Evolutionary conservation across 257 asterid species (phyloP).

Genomic region (Solanum gracilifrons): DNA sequence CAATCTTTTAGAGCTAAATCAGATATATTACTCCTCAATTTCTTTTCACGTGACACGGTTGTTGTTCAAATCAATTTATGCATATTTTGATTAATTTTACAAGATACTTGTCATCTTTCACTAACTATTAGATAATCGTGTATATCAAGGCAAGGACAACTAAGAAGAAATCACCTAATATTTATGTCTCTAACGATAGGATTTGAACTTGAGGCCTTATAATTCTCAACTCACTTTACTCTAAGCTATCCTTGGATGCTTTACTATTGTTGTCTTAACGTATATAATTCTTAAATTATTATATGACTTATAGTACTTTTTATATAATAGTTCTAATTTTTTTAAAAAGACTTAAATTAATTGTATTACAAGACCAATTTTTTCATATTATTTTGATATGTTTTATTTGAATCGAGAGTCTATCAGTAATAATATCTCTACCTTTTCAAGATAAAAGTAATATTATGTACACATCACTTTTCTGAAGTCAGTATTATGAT

Average conservation of each 20-base stretch:
- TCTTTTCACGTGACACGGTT: not conserved
- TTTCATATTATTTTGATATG: not conserved
- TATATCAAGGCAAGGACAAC: not conserved
- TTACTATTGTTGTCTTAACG: not conserved
- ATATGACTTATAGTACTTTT: not conserved
- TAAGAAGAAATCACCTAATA: not conserved
- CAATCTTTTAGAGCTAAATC: not conserved
- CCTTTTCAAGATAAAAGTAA: not conserved
- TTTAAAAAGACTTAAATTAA: not conserved
- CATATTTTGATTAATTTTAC: not conserved
- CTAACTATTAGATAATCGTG: not conserved
- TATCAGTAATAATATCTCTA: not conserved
- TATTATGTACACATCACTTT: accelerated
- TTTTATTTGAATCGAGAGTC: not conserved
- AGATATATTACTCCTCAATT: not conserved
- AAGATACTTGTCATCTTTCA: not conserved
- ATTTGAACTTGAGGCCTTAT: not conserved
- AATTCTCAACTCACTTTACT: not conserved
- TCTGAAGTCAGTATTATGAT: not conserved
- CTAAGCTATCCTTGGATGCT: not conserved
- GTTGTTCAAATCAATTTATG: not conserved
- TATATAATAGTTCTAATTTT: not conserved
- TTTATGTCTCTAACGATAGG: not conserved
- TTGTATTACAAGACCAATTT: not conserved
- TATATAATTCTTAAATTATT: not conserved